Evolutionary conservation across 257 asterid genomes (phyloP).

Genomic region (Gentiana straminea): DNA sequence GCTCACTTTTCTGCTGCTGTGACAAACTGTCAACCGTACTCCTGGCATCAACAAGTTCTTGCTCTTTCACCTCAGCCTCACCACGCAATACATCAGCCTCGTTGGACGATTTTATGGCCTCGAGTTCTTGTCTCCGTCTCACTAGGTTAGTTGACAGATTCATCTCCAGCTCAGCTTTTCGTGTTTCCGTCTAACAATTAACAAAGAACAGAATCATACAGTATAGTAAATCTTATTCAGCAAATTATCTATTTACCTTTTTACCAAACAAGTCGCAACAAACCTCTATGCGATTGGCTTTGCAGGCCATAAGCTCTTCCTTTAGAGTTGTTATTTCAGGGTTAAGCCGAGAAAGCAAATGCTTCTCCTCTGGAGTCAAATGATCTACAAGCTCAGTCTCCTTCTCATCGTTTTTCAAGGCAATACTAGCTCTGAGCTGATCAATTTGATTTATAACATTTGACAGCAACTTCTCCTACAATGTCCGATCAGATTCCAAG

Average conservation of each 20-base stretch:
- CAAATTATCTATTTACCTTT: not conserved
- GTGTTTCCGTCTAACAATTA: conserved; percentile 67
- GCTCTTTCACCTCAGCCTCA: conserved; percentile 76
- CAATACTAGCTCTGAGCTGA: conserved; percentile 71
- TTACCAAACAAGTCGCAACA: conserved; percentile 10
- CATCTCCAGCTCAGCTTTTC: conserved; percentile 95
- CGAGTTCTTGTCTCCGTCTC: conserved; percentile 87
- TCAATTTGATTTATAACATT: conserved; percentile 76
- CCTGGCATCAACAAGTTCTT: conserved; percentile 63
- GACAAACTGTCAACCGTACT: conserved; percentile 46
- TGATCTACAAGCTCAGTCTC: conserved; percentile 96
- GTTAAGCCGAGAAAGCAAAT: conserved; percentile 66
- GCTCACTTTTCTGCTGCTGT: conserved; percentile 60
- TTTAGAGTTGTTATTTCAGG: conserved; percentile 84
- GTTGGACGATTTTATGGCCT: conserved; percentile 62
- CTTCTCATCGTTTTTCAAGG: conserved; percentile 82
- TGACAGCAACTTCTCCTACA: conserved; percentile 74
- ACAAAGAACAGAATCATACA: conserved; percentile 7
- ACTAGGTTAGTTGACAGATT: conserved; percentile 90
- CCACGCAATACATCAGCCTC: conserved; percentile 56
- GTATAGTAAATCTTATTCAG: not conserved
- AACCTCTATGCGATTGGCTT: conserved; percentile 89
- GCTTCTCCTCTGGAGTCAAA: conserved; percentile 85
- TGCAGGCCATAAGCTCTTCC: conserved; percentile 60
- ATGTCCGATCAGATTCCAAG: conserved; percentile 8